A percentile compares a stretch with the other conserved stretches of the same genome.
These are phyloP conservation scores for Ilyonectria mors-panacis DNA, from an alignment of 2,329 filamentous ascomycete species.

Conservation along the genomic window DNA sequence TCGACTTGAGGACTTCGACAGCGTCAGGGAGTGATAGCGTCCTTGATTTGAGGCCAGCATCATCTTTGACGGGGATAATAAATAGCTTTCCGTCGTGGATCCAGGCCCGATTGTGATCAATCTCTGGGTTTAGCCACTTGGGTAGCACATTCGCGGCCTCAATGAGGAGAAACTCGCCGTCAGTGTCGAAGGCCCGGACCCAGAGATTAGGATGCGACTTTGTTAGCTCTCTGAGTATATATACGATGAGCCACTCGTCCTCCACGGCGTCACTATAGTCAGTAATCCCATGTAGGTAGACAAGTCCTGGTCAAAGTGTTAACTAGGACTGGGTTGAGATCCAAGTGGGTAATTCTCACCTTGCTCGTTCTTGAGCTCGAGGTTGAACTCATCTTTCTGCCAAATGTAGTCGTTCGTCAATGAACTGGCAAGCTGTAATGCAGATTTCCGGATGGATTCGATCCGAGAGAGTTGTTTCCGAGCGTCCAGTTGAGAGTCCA, in stretches of 20 bases:
- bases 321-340: slow-evolving; percentile 10
- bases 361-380: slow-evolving; percentile 73
- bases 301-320: slow-evolving; percentile 56
- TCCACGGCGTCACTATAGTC: slow-evolving; percentile 96
- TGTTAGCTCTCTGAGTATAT: slow-evolving; percentile 86
- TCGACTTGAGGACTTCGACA: slow-evolving; percentile 69
- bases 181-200: slow-evolving; percentile 87
- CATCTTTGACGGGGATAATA: slow-evolving; percentile 74
- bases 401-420: slow-evolving; percentile 92
- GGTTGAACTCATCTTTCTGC: slow-evolving; percentile 87
- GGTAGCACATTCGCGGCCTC: slow-evolving; percentile 92
- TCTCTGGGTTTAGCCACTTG: slow-evolving; percentile 91
- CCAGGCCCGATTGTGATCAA: slow-evolving; percentile 91
- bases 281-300: slow-evolving; percentile 82
- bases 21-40: slow-evolving; percentile 76
- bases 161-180: slow-evolving; percentile 95
- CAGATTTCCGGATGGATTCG: slow-evolving; percentile 80
- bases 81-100: slow-evolving; percentile 82
- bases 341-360: slow-evolving; percentile 60
- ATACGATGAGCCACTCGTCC: slow-evolving; percentile 98
- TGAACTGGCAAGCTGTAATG: slow-evolving; percentile 72
- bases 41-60: slow-evolving; percentile 49
- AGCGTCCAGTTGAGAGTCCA: slow-evolving; percentile 69
- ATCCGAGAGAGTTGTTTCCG: slow-evolving; percentile 75
- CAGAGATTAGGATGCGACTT: slow-evolving; percentile 81